These are phyloP conservation scores for Eucalyptus virginea DNA, from an alignment of 345 rosid genomes.

Conservation along the genomic window DNA sequence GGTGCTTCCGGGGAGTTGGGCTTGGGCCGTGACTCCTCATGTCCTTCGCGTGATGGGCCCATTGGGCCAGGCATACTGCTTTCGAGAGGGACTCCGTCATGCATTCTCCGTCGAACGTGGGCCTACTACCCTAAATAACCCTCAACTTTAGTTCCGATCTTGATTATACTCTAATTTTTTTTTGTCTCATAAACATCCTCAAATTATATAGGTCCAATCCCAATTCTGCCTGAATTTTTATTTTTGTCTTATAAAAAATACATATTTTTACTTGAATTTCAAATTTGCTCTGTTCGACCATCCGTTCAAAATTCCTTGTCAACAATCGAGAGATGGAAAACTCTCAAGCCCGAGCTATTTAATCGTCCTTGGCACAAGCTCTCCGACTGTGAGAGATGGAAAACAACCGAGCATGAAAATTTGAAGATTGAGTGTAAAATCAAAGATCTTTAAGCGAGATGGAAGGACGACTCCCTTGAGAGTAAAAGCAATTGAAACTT, in stretches of 20 bases:
- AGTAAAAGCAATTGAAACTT: too few relatives aligned
- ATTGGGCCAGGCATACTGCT: not conserved
- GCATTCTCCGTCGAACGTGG: not conserved
- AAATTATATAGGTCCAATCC: accelerated
- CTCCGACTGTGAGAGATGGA: too few relatives aligned
- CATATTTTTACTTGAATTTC: accelerated
- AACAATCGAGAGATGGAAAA: accelerated
- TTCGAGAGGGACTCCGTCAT: not conserved
- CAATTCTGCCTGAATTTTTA: accelerated
- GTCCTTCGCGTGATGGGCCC: not conserved
- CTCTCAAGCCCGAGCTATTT: too few relatives aligned
- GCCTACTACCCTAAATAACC: not conserved
- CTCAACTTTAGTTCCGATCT: too few relatives aligned
- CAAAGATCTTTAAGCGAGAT: too few relatives aligned
- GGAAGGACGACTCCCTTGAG: too few relatives aligned
- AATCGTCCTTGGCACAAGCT: accelerated
- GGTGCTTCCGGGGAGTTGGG: not conserved
- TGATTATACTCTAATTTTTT: too few relatives aligned
- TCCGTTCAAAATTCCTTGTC: too few relatives aligned
- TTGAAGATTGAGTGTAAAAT: too few relatives aligned
- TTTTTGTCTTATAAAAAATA: too few relatives aligned
- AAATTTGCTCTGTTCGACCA: too few relatives aligned
- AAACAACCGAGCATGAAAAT: too few relatives aligned
- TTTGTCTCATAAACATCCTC: not conserved
- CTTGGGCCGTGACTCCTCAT: not conserved